Conservation (phyloP, 805 yeast genomes). For the Wickerhamomyces ciferrii region DNA sequence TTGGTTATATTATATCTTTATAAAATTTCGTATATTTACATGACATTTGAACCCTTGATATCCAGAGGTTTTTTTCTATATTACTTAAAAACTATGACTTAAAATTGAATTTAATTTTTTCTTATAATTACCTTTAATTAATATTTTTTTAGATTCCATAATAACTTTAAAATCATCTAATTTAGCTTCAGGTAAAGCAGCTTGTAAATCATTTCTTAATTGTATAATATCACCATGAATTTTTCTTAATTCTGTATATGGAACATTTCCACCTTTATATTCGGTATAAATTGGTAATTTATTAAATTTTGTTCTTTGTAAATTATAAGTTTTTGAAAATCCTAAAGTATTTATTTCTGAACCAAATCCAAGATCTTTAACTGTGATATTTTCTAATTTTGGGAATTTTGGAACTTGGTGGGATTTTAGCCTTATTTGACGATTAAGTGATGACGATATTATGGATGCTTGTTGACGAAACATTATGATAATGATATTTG, state of each 20-base stretch:
- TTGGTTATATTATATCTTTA: too few species aligned
- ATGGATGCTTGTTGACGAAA: not conserved
- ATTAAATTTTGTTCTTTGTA: slow-evolving; percentile 51
- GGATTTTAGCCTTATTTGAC: slow-evolving; percentile 1
- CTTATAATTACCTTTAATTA: slow-evolving; percentile 21
- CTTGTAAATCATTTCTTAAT: slow-evolving; percentile 61
- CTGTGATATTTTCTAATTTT: slow-evolving; percentile 4
- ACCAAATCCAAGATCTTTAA: slow-evolving; percentile 22
- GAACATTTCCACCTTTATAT: slow-evolving; percentile 51
- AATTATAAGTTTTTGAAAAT: slow-evolving; percentile 23
- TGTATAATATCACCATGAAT: slow-evolving; percentile 63
- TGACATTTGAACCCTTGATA: not conserved
- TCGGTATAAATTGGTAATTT: slow-evolving; percentile 81
- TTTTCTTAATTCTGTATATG: slow-evolving; percentile 70
- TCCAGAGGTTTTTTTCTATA: too few species aligned
- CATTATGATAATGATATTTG: not conserved
- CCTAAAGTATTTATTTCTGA: slow-evolving; percentile 19
- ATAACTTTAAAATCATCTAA: slow-evolving; percentile 41
- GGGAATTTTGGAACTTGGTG: not conserved
- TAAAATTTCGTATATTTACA: slow-evolving; percentile 6
- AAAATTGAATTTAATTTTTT: slow-evolving; percentile 11
- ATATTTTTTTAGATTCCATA: slow-evolving; percentile 44
- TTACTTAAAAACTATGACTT: slow-evolving; percentile 13
- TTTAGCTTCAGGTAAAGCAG: slow-evolving; percentile 41
- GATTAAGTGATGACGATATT: not conserved